Evolutionary conservation across 2,329 filamentous ascomycete genomes (phyloP), one percentile per base, ranked within the genome.

Genomic region (Lecanosticta acicola): DNA sequence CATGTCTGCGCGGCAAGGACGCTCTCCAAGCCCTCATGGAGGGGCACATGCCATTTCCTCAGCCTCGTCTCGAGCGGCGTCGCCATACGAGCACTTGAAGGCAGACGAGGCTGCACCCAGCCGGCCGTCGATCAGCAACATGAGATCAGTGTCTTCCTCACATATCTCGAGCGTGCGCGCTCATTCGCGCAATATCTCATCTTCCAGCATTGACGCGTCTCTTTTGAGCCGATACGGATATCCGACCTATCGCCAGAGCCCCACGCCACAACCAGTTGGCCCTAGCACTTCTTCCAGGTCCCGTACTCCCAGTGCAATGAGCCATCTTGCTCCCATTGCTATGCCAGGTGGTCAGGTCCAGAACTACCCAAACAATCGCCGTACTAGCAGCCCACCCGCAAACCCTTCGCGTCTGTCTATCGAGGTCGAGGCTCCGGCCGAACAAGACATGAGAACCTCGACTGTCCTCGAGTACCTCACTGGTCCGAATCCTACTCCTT

Each of bases 391-490:
- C 53, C 68, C 62, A 48, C 67, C 67, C 46, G 71, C 71, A 39
- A 61, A 59, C 42, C 68, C 68, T 50, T 73, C 73, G 51, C 63
- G 71, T 32, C 53, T 71, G 44, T 61, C 67, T 19, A 57, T 65
- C 18, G 65, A 71, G 45, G 59, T 67, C 24, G 64, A 64, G 46
- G 66, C 64, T 24, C 46, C 46, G 41, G 67, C 71, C 53, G 45
- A 48, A 16, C 34, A 54, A 17, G 63, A 67, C 38, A 43, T 64
- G 7, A 55, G 62, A 21, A 76, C 79, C 26, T 90, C 85, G 3
- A 90, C 83, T 8, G 74, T 95, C 46, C 74, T 89, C 58, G 76
- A 77, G 51, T 94, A 93, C 68, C 79, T 97, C 39, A 89, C 85
- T 2, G 74, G 77, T 0, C 71, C 85, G 49, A 95, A 94, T 62